Evolutionary conservation across 2,329 filamentous ascomycete species (phyloP).

Genomic region (Fusarium tupiense): DNA sequence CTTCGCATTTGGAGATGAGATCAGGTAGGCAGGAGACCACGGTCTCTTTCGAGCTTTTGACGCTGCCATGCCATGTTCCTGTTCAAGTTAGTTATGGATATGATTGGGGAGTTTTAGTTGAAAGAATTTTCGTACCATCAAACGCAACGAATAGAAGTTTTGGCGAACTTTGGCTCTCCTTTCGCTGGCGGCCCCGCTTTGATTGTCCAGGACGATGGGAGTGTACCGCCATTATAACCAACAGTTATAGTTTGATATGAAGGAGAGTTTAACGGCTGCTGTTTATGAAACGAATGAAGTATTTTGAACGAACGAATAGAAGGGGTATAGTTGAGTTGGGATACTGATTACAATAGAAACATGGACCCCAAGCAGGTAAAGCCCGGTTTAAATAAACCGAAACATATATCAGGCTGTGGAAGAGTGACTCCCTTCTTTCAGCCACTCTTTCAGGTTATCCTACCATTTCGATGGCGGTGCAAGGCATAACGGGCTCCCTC

Average conservation of each 20-base stretch:
- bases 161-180: not conserved
- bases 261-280: not conserved
- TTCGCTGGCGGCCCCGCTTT: not conserved
- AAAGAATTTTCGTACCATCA: not conserved
- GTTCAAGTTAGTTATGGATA: not conserved
- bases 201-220: not conserved
- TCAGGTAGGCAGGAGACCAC: not conserved
- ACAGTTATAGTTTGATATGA: not conserved
- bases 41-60: not conserved
- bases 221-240: fast-evolving
- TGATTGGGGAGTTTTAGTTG: not conserved
- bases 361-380: not conserved
- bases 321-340: not conserved
- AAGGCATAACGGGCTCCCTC: not conserved
- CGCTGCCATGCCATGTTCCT: not conserved
- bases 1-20: not conserved
- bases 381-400: not conserved
- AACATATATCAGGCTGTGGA: not conserved
- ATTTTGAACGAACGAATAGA: not conserved
- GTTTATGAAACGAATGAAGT: fast-evolving
- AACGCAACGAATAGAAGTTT: not conserved
- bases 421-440: not conserved
- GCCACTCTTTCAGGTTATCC: not conserved
- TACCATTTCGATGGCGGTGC: not conserved
- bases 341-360: not conserved